Evolutionary conservation across 495 filamentous ascomycete species (phyloP).

Genomic region (Lasiosphaeria ovina): DNA sequence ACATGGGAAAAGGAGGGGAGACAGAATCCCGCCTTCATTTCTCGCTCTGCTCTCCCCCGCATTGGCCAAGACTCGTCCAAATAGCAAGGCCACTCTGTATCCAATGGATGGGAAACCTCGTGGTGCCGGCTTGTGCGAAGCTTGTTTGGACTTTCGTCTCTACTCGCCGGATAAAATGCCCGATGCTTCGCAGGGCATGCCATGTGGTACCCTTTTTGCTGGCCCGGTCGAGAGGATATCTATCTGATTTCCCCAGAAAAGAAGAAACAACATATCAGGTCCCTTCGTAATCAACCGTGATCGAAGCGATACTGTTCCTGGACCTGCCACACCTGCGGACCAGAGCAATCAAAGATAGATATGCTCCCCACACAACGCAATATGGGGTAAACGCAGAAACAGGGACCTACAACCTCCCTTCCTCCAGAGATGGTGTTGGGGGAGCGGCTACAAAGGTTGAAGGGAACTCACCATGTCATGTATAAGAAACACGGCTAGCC

Average conservation of each 20-base stretch:
- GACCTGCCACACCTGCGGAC: not conserved
- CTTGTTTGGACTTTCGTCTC: too few relatives aligned
- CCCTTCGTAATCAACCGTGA: not conserved
- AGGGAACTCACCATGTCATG: not conserved
- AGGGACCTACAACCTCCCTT: not conserved
- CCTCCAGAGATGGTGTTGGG: not conserved
- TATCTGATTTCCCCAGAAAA: not conserved
- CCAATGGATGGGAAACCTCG: too few relatives aligned
- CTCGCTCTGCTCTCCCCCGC: too few relatives aligned
- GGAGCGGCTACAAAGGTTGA: not conserved
- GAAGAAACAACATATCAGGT: not conserved
- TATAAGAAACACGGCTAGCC: not conserved
- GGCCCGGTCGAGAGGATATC: not conserved
- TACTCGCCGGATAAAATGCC: too few relatives aligned
- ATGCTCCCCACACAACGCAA: not conserved
- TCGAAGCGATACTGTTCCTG: not conserved
- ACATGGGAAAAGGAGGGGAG: too few relatives aligned
- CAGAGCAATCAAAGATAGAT: not conserved
- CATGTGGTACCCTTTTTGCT: too few relatives aligned
- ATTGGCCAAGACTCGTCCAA: too few relatives aligned
- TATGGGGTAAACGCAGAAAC: slow-evolving; percentile 1
- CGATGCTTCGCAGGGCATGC: too few relatives aligned
- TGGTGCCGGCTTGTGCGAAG: too few relatives aligned
- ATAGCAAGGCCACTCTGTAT: too few relatives aligned
- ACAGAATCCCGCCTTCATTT: too few relatives aligned